Percentiles rank a stretch among this genome's conserved stretches.
Evolutionary conservation across 2,329 filamentous ascomycete species (phyloP).

Genomic region (Fusarium pseudoanthophilum): DNA sequence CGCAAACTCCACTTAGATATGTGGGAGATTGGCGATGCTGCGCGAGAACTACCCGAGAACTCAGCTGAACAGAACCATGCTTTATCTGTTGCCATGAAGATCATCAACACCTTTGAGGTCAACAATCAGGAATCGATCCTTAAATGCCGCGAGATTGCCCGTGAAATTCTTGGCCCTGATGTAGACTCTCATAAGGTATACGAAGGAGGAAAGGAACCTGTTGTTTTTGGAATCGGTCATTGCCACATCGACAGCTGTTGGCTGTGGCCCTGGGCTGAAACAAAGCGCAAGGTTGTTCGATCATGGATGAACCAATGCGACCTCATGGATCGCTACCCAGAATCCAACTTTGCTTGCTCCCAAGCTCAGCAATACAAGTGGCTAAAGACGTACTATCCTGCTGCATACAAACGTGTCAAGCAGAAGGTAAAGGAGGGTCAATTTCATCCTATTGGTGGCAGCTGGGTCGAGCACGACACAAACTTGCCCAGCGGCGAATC

Average conservation of each 20-base stretch:
- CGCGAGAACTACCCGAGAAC: constrained; percentile 87
- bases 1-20: constrained; percentile 89
- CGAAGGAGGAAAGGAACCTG: constrained; percentile 74
- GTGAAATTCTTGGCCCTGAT: constrained; percentile 81
- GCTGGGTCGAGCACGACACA: constrained; percentile 99
- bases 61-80: constrained; percentile 92
- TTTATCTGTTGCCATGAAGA: constrained; percentile 82
- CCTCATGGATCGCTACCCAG: constrained; percentile 92
- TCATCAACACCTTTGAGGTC: constrained; percentile 90
- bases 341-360: constrained; percentile 91
- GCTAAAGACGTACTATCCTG: constrained; percentile 90
- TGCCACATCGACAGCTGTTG: constrained; percentile 99
- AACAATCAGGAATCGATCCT: constrained; percentile 81
- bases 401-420: constrained; percentile 90
- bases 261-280: constrained; percentile 99
- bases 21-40: constrained; percentile 95
- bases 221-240: constrained; percentile 91
- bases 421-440: constrained; percentile 87
- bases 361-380: constrained; percentile 99
- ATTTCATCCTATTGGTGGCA: constrained; percentile 95
- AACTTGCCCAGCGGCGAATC: constrained; percentile 97
- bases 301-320: constrained; percentile 98
- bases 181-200: constrained; percentile 90
- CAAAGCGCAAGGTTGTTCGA: constrained; percentile 92
- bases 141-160: constrained; percentile 83